These are phyloP conservation scores for Eleusine coracana DNA, from an alignment of 176 grass and related monocot genomes.

Conservation along the genomic window DNA sequence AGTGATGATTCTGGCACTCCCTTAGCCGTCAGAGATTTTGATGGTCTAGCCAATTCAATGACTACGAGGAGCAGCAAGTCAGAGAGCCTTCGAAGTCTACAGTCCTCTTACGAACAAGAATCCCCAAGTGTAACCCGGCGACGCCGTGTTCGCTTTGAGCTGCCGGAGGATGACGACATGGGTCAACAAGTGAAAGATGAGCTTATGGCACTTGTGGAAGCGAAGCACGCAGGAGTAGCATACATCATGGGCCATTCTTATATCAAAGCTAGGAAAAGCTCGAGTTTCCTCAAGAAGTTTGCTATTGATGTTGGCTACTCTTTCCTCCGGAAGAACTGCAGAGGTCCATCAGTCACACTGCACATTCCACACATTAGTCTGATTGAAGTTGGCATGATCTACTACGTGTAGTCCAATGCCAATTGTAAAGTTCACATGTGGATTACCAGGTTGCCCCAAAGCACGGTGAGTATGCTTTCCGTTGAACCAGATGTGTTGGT, in stretches of 20 bases:
- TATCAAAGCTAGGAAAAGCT: conserved; percentile 91
- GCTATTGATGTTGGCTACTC: conserved; percentile 89
- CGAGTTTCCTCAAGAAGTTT: conserved; percentile 80
- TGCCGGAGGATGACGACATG: conserved; percentile 56
- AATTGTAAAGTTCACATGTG: conserved; percentile 16
- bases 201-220: conserved; percentile 68
- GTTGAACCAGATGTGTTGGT: background rate
- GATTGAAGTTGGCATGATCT: conserved; percentile 99
- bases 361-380: conserved; percentile 97
- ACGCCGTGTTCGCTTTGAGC: conserved; percentile 64
- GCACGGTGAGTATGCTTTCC: conserved; percentile 36
- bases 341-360: conserved; percentile 81
- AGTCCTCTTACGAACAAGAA: conserved; percentile 86
- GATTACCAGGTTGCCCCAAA: conserved; percentile 32
- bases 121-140: conserved; percentile 49
- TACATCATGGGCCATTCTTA: conserved; percentile 95
- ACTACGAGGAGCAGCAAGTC: conserved; percentile 71
- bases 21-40: conserved; percentile 53
- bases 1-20: conserved; percentile 48
- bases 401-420: conserved; percentile 72
- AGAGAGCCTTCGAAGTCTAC: conserved; percentile 70
- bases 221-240: conserved; percentile 87
- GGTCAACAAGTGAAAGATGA: conserved; percentile 81
- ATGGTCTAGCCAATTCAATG: conserved; percentile 47
- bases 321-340: conserved; percentile 94